Evolutionary conservation across 306 rosid genomes (phyloP).

Genomic region (Quercus cerris): DNA sequence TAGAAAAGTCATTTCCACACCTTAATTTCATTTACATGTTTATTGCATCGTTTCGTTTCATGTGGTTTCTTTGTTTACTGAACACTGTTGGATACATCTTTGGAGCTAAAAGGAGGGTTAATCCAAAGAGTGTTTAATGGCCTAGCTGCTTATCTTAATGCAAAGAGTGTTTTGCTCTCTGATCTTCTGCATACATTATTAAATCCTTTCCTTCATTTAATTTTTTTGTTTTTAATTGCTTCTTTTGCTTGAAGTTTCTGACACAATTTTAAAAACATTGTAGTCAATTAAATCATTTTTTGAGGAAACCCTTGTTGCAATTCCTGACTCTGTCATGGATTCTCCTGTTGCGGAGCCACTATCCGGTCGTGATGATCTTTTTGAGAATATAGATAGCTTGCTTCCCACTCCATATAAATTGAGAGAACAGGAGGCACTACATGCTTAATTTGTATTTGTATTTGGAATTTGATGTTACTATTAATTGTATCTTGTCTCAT

Average conservation of each 20-base stretch:
- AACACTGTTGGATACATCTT: too few species aligned
- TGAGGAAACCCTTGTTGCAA: conserved; percentile 78
- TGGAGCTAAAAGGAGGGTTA: too few species aligned
- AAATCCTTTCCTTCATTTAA: neutral
- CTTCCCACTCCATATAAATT: conserved; percentile 67
- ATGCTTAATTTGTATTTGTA: conserved; percentile 40
- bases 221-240: conserved; percentile 13
- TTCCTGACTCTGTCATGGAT: conserved; percentile 83
- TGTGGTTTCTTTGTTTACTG: too few species aligned
- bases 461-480: neutral
- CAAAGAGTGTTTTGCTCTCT: too few species aligned
- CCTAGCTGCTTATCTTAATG: too few species aligned
- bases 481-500: neutral
- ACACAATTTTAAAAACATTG: conserved; percentile 30
- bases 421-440: conserved; percentile 35
- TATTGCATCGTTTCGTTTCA: too few species aligned
- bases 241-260: conserved; percentile 20
- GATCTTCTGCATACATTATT: neutral
- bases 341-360: conserved; percentile 47
- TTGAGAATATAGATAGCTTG: conserved; percentile 46
- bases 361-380: conserved; percentile 54
- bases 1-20: too few species aligned
- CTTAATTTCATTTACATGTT: too few species aligned
- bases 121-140: too few species aligned
- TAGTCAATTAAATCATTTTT: conserved; percentile 78